phyloP scores from a whole-genome alignment of 257 asterid genomes.

The Ligustrum vulgare region DNA sequence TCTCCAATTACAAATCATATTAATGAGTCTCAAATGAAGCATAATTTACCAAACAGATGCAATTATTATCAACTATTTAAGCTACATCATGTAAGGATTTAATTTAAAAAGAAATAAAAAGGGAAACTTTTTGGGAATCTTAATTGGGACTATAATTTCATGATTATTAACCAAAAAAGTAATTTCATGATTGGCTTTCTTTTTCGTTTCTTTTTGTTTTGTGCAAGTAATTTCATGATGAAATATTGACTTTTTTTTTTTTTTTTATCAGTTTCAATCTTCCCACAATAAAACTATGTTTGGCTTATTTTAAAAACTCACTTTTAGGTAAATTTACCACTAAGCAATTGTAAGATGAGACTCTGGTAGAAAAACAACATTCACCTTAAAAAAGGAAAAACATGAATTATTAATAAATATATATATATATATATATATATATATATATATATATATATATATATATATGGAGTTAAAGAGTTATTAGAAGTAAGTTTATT shows the following conservation, averaged over 20 bases:
- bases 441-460: too few relatives aligned
- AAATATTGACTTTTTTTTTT: neutral
- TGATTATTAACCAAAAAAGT: slow-evolving; percentile 1
- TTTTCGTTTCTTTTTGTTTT: neutral
- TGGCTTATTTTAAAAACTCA: neutral
- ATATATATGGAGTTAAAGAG: neutral
- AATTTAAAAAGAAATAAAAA: neutral
- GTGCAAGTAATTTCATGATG: neutral
- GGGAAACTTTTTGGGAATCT: neutral
- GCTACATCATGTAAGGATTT: too few relatives aligned
- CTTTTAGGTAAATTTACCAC: neutral
- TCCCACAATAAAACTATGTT: neutral
- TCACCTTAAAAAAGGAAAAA: neutral
- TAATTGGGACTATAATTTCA: slow-evolving; percentile 4
- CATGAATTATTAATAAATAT: neutral
- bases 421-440: too few relatives aligned
- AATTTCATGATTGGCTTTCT: slow-evolving; percentile 2
- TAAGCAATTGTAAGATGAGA: neutral
- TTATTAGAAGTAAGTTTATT: neutral
- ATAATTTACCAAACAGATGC: too few relatives aligned
- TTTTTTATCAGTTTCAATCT: neutral
- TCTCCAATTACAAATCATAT: too few relatives aligned
- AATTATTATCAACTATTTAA: too few relatives aligned
- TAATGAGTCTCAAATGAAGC: too few relatives aligned
- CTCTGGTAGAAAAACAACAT: neutral